Evolutionary conservation across 768 basidiomycete species (phyloP), one percentile per base, ranked within the genome.

Genomic region (Peribolospora baueri): DNA sequence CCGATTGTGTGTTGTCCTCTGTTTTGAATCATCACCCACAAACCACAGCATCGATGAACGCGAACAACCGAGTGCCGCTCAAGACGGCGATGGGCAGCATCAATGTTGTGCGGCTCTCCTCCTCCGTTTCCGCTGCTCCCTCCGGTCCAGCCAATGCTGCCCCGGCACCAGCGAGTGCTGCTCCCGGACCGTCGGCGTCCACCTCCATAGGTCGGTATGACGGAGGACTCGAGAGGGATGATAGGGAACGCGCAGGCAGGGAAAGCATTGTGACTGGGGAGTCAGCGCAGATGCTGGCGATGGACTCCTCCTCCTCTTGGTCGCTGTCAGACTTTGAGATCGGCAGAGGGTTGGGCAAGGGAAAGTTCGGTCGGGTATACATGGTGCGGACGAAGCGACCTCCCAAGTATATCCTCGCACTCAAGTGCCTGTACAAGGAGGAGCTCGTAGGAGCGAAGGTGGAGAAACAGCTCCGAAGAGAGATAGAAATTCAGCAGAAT

Each of bases 401-500:
- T 57, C 86, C 88, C 1, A 77, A 80, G 57, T 97, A 84, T 72
- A 91, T 95, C 65, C 78, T 97, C 63, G 91, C 91, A 36, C 78
- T 97, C 68, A 97, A 97, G 69, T 88, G 84, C 59, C 74, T 95
- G 55, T 90, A 90, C 75, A 98, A 97, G 71, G 81, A 82, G 53
- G 93, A 98, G 69, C 82, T 98, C 64, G 78, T 97, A 49, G 75
- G 82, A 61, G 79, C 79, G 58, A 78, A 79, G 61, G 88, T 95
- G 50, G 91, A 97, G 72, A 95, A 91, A 65, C 93, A 98, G 67
- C 84, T 90, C 57, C 77, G 93, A 43, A 77, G 93, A 53, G 93
- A 98, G 68, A 97, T 98, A 62, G 93, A 97, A 67, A 97, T 98
- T 56, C 91, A 95, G 62, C 83, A 85, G 64, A 90, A 95, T 68